These are phyloP conservation scores for Neurospora tetraspora DNA, from an alignment of 495 filamentous ascomycete genomes.

Conservation along the genomic window DNA sequence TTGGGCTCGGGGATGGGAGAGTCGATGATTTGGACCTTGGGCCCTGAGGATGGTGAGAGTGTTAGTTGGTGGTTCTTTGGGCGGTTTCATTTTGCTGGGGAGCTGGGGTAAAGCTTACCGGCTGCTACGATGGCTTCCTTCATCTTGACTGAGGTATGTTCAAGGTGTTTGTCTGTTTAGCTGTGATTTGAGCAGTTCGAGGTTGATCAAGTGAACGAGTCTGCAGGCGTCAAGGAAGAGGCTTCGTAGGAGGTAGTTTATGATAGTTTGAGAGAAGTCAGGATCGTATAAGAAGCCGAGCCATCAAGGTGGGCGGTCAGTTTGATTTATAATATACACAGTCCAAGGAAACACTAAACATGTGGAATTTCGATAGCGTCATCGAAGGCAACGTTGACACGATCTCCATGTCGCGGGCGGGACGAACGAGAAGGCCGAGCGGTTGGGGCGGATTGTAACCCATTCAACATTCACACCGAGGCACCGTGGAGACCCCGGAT, in stretches of 20 bases:
- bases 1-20: slow-evolving; percentile 51
- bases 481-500: not conserved
- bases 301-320: not conserved
- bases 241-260: not conserved
- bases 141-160: slow-evolving; percentile 30
- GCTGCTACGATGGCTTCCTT: slow-evolving; percentile 54
- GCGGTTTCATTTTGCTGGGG: not conserved
- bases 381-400: not conserved
- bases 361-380: not conserved
- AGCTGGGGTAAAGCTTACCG: slow-evolving; percentile 17
- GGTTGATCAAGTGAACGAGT: not conserved
- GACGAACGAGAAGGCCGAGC: not conserved
- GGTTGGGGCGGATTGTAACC: not conserved
- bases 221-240: not conserved
- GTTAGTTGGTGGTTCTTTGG: not conserved
- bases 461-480: not conserved
- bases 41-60: slow-evolving; percentile 11
- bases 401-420: not conserved
- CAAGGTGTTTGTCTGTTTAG: not conserved
- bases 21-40: slow-evolving; percentile 52
- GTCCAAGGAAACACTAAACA: not conserved
- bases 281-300: not conserved
- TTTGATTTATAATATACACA: not conserved
- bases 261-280: not conserved
- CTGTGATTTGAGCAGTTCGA: not conserved